Base-by-base conservation (phyloP, 352 stramenopile species). In the Phytophthora litchii region DNA sequence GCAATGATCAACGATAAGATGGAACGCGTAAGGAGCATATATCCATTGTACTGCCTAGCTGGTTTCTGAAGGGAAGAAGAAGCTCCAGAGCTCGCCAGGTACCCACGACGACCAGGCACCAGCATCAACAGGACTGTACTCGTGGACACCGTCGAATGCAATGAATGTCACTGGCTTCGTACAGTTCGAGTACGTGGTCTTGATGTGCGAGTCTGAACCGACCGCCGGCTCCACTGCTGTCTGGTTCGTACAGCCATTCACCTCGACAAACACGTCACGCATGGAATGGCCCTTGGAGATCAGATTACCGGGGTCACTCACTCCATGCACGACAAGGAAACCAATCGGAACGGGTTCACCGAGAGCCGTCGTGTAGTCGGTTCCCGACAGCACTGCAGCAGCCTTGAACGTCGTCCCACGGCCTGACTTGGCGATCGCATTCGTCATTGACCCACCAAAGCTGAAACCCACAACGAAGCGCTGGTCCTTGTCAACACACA, bases 381-480 rank as follows among this genome's bases (percentile, higher is more conserved):
- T 67, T 10, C 64, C 64, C 1, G 61, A 55, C 8, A 64, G 43
- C 6, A 78, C 31, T 4, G 68, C 53, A 10, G 69, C 68, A 17
- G 48, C 60, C n/a, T 64, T 52, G 68, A 77, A 71, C 14, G 51
- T 54, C 42, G 42, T 54, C 8, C 54, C 51, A 16, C 48, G 58
- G 4, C 58, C 58, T 1, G 64, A 57, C 29, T 64, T 71, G 0
- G 68, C 59, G 17, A 74, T 17, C 1, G 68, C 47, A 43, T 74
- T 58, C 36, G 46, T 64, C 64, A 77, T 77, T 8, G 42, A 55
- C 4, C 46, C 64, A 23, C 64, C 68, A 20, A 54, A 77, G 43
- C 59, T 74, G 55, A 77, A 77, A 37, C 68, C 68, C 46, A 67
- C 66, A n/a, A 63, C 43, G 48, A 77, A 77, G 27, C 68, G 68